Evolutionary conservation across 179 eudicot genomes (phyloP), one percentile per base, ranked within the genome.

Genomic region (Silene vulgaris): DNA sequence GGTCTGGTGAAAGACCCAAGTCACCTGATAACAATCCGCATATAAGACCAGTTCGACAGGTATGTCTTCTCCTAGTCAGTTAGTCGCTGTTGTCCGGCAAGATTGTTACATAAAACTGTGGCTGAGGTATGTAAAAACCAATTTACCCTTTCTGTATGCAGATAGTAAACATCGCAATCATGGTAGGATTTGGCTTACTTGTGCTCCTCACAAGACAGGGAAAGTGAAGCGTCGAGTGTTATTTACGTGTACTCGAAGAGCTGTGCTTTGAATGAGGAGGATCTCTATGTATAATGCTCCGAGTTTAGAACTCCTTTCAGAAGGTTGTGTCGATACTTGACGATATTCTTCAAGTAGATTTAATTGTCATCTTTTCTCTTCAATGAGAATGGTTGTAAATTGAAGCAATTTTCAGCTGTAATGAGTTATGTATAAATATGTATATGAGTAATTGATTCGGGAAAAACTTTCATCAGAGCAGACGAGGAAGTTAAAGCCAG

Each of bases 1-100:
- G 75, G 71, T 54, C 83, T 5, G 79, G 70, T 59, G 71, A 83
- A 82, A 70, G 79, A 50, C 76, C 59, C 4, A 16, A 52, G 59
- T 2, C 59, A 52, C 59, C 78, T 26, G 78, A 80, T 61, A 69
- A 65, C 59, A 85, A 67, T 76, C 14, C 80, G 16, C 70, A 80
- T 48, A 69, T 40, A 66, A 88, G 87, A 75, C 84, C 83, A 71
- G 9, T 83, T 69, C 82, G 86, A 76, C 88, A 88, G 89, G 91
- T 88, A 60, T 78, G 61, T 23, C 71, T 75, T 21, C 7, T 50
- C 40, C 23, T 40, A 21, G 30, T 13, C 19, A 73, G 30, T 11
- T 66, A 35, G 43, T 67, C 26, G 20, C 14, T 43, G n/a, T 19
- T 11, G 30, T 26, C 43, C 21, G 40, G 28, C 35, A 2, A 8